A percentile compares a stretch with the other conserved stretches of the same genome.
Evolutionary conservation across 148 eudicot species (phyloP).

Genomic region (Oxyria digyna): DNA sequence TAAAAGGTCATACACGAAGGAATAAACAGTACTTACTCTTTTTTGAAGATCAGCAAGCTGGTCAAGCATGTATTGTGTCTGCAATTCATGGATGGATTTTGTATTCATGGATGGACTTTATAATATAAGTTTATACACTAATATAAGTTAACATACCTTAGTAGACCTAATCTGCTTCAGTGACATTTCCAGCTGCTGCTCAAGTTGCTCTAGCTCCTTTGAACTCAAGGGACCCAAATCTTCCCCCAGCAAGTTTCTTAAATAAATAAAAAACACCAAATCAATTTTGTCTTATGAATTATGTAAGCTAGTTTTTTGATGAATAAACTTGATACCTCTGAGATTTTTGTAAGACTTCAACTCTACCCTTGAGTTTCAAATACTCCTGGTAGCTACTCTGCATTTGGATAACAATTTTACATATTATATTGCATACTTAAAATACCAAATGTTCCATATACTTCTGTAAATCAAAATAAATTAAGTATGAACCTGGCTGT

Average conservation of each 20-base stretch:
- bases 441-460: too few relatives aligned
- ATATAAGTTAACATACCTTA: conserved; percentile 24
- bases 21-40: conserved; percentile 23
- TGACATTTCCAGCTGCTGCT: conserved; percentile 52
- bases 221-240: conserved; percentile 42
- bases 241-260: conserved; percentile 64
- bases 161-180: conserved; percentile 51
- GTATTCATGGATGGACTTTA: not conserved
- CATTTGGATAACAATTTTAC: not conserved
- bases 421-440: too few relatives aligned
- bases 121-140: too few relatives aligned
- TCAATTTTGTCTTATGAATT: too few relatives aligned
- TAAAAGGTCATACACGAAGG: not conserved
- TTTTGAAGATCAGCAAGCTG: conserved; percentile 42
- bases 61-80: conserved; percentile 53
- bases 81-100: conserved; percentile 8
- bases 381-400: conserved; percentile 59
- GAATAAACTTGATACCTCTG: conserved; percentile 33
- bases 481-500: conserved; percentile 22
- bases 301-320: too few relatives aligned
- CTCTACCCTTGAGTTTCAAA: conserved; percentile 56
- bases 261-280: too few relatives aligned
- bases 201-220: conserved; percentile 66
- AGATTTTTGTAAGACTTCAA: conserved; percentile 48
- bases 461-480: not conserved